Base-by-base conservation (phyloP, 169 alveolate species). In the Plasmodium vivax region DNA sequence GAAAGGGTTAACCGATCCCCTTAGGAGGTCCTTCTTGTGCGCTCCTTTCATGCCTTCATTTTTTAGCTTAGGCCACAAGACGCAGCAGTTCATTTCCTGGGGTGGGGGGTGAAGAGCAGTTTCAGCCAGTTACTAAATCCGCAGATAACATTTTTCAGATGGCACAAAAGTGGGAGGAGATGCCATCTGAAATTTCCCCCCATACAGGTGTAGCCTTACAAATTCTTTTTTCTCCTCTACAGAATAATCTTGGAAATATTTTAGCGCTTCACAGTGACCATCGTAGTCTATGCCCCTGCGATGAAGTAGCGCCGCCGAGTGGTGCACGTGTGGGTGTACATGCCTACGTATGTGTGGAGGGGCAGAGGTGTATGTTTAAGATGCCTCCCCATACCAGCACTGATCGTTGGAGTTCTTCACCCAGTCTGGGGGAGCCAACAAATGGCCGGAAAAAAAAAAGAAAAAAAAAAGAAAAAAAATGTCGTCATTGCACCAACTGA, bases 211-310 rank as follows among this genome's bases (percentile, higher is more conserved):
- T 12, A 73, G 16, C 30, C 62, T 30, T 85, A 85, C 93, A 85
- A 85, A 85, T 85, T 85, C 93, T 51, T 27, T 73, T 73, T 85
- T 85, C 81, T 85, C 93, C 12, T 47, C 84, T n/a, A 54, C 85
- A 14, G 93, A 45, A 23, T 85, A 85, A 27, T 85, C 68, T 34
- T 85, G 93, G 62, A 85, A 85, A 85, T 85, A 85, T 47, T 85
- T 85, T 41, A 85, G 10, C 43, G 93, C 74, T 23, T 85, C 93
- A 36, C 93, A 85, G 43, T 85, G 93, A 7, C 93, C 93, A 51
- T 85, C 93, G 58, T 85, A 85, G 30, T 74, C 68, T 32, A 85
- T 45, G 5, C 93, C 93, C 93, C 93, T 85, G 71, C 27, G 38
- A 23, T 3, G 85, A 41, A 80, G 9, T 68, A 68, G 6, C 38